phyloP scores from a whole-genome alignment of 176 grass and related monocot species.

The Ensete glaucum region DNA sequence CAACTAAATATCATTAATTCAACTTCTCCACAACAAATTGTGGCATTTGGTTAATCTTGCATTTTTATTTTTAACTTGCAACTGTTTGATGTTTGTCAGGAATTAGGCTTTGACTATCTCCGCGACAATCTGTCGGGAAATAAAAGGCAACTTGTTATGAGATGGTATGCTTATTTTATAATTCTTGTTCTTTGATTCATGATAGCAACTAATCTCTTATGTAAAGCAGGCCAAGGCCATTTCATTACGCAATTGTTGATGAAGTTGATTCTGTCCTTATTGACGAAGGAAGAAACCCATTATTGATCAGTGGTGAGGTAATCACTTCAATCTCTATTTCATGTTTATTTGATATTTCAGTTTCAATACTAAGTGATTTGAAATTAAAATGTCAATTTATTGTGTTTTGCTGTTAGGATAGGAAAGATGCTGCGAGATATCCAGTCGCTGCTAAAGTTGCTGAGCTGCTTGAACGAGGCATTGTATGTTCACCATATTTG shows the following conservation, averaged over 20 bases:
- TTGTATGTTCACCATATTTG: conserved; percentile 39
- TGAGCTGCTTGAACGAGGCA: conserved; percentile 64
- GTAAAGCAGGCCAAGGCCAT: conserved; percentile 59
- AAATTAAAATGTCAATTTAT: conserved; percentile 4
- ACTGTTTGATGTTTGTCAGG: conserved; percentile 41
- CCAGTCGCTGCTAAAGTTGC: conserved; percentile 85
- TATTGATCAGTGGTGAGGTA: conserved; percentile 97
- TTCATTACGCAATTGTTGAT: conserved; percentile 94
- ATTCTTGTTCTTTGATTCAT: conserved; percentile 1
- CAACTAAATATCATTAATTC: conserved; percentile 4
- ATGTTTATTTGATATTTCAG: neutral
- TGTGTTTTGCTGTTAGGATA: conserved; percentile 61
- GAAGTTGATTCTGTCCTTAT: conserved; percentile 96
- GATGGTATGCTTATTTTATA: conserved; percentile 48
- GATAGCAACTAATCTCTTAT: neutral
- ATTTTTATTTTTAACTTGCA: conserved; percentile 22
- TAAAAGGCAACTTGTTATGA: conserved; percentile 82
- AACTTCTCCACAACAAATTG: neutral
- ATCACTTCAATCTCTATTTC: conserved; percentile 15
- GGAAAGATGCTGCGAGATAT: conserved; percentile 60
- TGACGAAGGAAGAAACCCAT: conserved; percentile 93
- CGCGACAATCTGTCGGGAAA: conserved; percentile 73
- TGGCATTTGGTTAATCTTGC: too few species aligned
- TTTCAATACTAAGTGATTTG: neutral
- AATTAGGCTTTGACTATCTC: conserved; percentile 97